These are phyloP conservation scores for Aspergillus eucalypticola DNA, from an alignment of 2,329 filamentous ascomycete species.

Conservation along the genomic window DNA sequence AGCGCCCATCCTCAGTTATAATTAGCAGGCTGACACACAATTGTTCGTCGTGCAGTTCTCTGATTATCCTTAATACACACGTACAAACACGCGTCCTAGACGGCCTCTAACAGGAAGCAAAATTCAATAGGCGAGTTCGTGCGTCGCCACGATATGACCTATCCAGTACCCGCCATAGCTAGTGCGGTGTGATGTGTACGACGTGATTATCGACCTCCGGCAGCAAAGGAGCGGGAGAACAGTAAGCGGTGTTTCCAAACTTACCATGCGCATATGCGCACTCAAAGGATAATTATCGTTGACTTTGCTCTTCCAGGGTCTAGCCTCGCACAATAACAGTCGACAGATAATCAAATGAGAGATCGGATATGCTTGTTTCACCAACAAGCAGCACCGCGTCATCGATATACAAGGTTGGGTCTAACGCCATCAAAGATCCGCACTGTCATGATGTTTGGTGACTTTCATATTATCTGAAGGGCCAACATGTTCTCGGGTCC, in stretches of 20 bases:
- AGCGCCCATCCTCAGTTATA: not conserved
- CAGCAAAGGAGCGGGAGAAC: not conserved
- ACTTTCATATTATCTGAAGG: not conserved
- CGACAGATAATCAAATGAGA: not conserved
- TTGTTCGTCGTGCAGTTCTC: not conserved
- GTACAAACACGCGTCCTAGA: not conserved
- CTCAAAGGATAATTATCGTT: not conserved
- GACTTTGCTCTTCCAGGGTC: not conserved
- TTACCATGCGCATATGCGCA: not conserved
- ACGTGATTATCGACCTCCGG: not conserved
- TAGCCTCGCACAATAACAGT: not conserved
- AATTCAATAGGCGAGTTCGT: not conserved
- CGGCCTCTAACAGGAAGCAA: not conserved
- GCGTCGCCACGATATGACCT: not conserved
- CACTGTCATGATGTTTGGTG: not conserved
- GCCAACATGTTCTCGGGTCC: conserved; percentile 1
- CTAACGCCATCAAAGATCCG: not conserved
- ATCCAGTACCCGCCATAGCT: not conserved
- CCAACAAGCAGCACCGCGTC: not conserved
- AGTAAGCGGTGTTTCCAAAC: not conserved
- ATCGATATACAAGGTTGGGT: not conserved
- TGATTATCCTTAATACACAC: not conserved
- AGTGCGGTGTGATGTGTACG: not conserved
- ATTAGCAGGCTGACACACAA: not conserved
- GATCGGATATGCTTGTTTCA: not conserved